These are phyloP conservation scores for Rhytidiadelphus loreus DNA, from an alignment of 225 moss, liverwort and hornwort species.

Conservation along the genomic window DNA sequence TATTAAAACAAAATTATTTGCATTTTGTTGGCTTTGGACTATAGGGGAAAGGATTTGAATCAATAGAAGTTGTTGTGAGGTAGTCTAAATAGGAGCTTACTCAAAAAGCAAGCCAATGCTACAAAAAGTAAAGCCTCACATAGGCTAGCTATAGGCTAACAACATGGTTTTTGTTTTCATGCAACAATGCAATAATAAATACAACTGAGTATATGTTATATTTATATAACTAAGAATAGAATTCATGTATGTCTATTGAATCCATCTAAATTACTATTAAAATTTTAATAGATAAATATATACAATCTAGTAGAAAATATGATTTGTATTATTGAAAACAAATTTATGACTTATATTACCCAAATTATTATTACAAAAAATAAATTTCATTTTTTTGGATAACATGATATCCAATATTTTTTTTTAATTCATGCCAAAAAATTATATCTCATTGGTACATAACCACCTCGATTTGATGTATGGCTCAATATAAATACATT, in stretches of 20 bases:
- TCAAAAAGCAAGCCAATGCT: background rate
- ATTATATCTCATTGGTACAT: too few relatives aligned
- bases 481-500: too few relatives aligned
- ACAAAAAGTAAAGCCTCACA: background rate
- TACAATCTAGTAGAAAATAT: background rate
- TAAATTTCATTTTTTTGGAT: background rate
- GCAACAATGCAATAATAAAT: background rate
- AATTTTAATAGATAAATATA: background rate
- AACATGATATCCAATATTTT: too few relatives aligned
- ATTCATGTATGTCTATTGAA: background rate
- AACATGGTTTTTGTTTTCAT: too few relatives aligned
- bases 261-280: background rate
- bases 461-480: too few relatives aligned
- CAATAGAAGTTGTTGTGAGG: background rate
- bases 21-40: fast-evolving
- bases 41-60: background rate
- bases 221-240: background rate
- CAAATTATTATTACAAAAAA: background rate
- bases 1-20: background rate
- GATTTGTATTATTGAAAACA: background rate
- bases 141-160: too few relatives aligned
- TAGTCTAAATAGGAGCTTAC: background rate
- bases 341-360: background rate
- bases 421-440: too few relatives aligned
- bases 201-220: too few relatives aligned